A percentile compares a stretch with the other conserved stretches of the same genome.
These are phyloP conservation scores for Globisporangium solare DNA, from an alignment of 352 stramenopile species.

Conservation along the genomic window DNA sequence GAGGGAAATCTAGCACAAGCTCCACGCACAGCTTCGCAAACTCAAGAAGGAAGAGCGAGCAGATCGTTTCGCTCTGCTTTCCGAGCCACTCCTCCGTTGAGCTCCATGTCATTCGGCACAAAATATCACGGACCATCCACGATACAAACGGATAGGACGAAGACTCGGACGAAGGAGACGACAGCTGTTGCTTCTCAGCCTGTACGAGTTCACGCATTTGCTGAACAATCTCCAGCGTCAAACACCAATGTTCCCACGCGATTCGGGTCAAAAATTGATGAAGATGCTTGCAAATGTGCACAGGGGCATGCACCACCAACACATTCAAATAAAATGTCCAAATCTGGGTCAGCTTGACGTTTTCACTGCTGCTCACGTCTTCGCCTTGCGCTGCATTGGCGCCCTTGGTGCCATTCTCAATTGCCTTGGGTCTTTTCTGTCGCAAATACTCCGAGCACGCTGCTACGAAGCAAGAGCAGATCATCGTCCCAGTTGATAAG, in stretches of 20 bases:
- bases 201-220: slow-evolving; percentile 77
- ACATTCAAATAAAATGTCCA: slow-evolving; percentile 75
- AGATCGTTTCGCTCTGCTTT: slow-evolving; percentile 45
- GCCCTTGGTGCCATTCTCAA: background rate
- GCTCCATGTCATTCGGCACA: slow-evolving; percentile 80
- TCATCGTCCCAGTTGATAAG: slow-evolving; percentile 61
- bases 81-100: slow-evolving; percentile 64
- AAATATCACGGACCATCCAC: slow-evolving; percentile 76
- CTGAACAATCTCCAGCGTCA: slow-evolving; percentile 78
- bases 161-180: slow-evolving; percentile 21
- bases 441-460: slow-evolving; percentile 73
- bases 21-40: slow-evolving; percentile 76
- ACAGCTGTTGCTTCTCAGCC: slow-evolving; percentile 55
- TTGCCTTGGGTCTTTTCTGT: slow-evolving; percentile 9
- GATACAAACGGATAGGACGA: slow-evolving; percentile 81
- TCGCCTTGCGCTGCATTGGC: background rate
- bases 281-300: slow-evolving; percentile 77
- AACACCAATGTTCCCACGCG: slow-evolving; percentile 79
- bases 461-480: slow-evolving; percentile 80
- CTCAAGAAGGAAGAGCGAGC: slow-evolving; percentile 65
- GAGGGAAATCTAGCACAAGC: slow-evolving; percentile 67
- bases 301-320: slow-evolving; percentile 69
- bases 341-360: slow-evolving; percentile 69
- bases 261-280: slow-evolving; percentile 78
- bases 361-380: slow-evolving; percentile 7